Evolutionary conservation across 2,329 filamentous ascomycete species (phyloP).

Genomic region (Podosphaera aphanis): DNA sequence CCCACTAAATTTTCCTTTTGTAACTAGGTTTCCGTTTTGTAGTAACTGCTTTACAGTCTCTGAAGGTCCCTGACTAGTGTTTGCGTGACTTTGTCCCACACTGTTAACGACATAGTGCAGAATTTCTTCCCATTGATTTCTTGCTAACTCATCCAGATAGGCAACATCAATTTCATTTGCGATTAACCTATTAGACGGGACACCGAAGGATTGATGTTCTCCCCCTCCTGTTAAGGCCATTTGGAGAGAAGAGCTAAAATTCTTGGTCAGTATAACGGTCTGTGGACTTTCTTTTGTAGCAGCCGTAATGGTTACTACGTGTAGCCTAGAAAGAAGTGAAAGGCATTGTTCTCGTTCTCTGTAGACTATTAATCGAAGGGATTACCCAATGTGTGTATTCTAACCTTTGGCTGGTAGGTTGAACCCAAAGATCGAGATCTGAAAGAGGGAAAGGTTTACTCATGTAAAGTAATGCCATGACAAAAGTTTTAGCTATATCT

Average conservation of each 20-base stretch:
- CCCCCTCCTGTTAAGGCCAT: constrained; percentile 75
- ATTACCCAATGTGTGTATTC: constrained; percentile 4
- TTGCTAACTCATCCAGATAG: constrained; percentile 66
- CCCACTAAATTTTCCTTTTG: constrained; percentile 23
- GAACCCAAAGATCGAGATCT: constrained; percentile 72
- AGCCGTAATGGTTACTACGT: constrained; percentile 51
- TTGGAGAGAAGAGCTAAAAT: constrained; percentile 64
- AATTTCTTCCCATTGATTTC: constrained; percentile 84
- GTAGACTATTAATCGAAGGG: constrained; percentile 2
- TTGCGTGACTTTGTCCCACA: constrained; percentile 29
- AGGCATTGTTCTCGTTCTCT: constrained; percentile 69
- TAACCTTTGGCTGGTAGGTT: constrained; percentile 36
- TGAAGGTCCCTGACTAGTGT: constrained; percentile 33
- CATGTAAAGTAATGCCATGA: constrained; percentile 88
- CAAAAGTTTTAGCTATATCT: constrained; percentile 61
- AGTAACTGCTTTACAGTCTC: constrained; percentile 68
- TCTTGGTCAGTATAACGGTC: constrained; percentile 53
- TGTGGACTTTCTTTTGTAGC: constrained; percentile 38
- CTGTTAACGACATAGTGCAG: constrained; percentile 82
- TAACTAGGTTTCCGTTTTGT: constrained; percentile 58
- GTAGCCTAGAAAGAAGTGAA: constrained; percentile 58
- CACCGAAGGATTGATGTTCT: constrained; percentile 69
- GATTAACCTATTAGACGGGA: constrained; percentile 45
- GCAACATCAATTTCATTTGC: constrained; percentile 40
- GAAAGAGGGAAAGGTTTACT: constrained; percentile 54